Evolutionary conservation across 2,329 filamentous ascomycete species (phyloP).

Genomic region (Didymosphaeria variabile): DNA sequence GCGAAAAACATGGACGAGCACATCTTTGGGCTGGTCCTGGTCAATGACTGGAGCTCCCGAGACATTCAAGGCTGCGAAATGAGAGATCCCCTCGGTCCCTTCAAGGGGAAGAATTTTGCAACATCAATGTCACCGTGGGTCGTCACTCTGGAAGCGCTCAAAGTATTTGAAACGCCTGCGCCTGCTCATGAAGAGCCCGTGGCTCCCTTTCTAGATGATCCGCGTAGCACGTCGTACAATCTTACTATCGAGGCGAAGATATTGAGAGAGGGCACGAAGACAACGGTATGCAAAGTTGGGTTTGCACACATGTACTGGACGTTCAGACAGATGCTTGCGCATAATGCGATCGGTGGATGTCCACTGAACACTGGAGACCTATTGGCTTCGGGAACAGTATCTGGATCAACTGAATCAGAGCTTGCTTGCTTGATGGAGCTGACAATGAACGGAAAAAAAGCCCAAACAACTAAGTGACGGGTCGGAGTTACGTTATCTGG

Average conservation of each 20-base stretch:
- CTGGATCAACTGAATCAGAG: constrained; percentile 48
- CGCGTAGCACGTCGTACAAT: constrained; percentile 32
- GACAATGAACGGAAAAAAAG: constrained; percentile 48
- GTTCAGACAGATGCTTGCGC: constrained; percentile 56
- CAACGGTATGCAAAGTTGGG: constrained; percentile 39
- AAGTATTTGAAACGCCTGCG: constrained; percentile 39
- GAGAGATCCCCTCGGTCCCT: constrained; percentile 64
- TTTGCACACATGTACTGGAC: constrained; percentile 57
- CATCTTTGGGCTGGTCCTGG: constrained; percentile 69
- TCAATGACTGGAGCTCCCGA: constrained; percentile 71
- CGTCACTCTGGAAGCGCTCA: constrained; percentile 67
- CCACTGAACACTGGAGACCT: constrained; percentile 54
- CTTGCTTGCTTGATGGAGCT: constrained; percentile 56
- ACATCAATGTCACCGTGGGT: constrained; percentile 71
- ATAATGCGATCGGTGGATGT: constrained; percentile 55
- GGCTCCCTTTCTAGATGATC: constrained; percentile 37
- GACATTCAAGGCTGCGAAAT: constrained; percentile 71
- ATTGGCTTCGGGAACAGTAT: constrained; percentile 57
- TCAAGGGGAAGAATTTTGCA: constrained; percentile 69
- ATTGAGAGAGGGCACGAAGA: constrained; percentile 26
- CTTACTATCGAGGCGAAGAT: constrained; percentile 36
- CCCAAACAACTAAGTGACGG: constrained; percentile 39
- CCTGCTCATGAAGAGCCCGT: constrained; percentile 33
- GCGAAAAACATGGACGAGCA: constrained; percentile 60
- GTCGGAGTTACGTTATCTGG: constrained; percentile 48